These are phyloP conservation scores for Rhytidhysteron rufulum DNA, from an alignment of 2,329 filamentous ascomycete species.

Conservation along the genomic window DNA sequence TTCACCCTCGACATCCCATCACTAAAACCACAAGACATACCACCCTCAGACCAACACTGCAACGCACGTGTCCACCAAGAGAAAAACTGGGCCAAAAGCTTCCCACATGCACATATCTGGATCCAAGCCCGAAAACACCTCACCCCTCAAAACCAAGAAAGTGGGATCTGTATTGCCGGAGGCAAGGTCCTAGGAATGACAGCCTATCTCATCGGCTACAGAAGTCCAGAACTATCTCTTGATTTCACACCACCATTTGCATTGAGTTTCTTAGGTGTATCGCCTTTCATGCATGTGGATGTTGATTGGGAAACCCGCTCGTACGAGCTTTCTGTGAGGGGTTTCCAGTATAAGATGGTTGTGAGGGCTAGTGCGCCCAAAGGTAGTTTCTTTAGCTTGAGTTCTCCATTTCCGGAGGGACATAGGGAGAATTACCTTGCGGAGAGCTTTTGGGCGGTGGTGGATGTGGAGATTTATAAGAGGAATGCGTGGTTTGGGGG, in stretches of 20 bases:
- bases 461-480: conserved; percentile 42
- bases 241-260: conserved; percentile 46
- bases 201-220: conserved; percentile 46
- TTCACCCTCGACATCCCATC: conserved; percentile 38
- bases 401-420: conserved; percentile 45
- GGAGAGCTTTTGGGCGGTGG: conserved; percentile 45
- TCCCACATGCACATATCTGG: conserved; percentile 42
- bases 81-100: conserved; percentile 49
- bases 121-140: conserved; percentile 23
- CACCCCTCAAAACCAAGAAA: conserved; percentile 10
- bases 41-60: conserved; percentile 25
- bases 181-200: conserved; percentile 32
- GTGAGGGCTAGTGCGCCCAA: conserved; percentile 39
- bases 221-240: conserved; percentile 28
- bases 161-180: conserved; percentile 25
- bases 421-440: conserved; percentile 42
- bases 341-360: conserved; percentile 39
- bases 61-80: conserved; percentile 45
- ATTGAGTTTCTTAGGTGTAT: conserved; percentile 30
- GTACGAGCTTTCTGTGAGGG: conserved; percentile 37
- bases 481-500: conserved; percentile 26
- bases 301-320: conserved; percentile 38
- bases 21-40: conserved; percentile 9
- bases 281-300: conserved; percentile 41
- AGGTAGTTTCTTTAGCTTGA: conserved; percentile 42